Conservation (phyloP, 2,329 filamentous ascomycete genomes). For the Fusarium hostae region DNA sequence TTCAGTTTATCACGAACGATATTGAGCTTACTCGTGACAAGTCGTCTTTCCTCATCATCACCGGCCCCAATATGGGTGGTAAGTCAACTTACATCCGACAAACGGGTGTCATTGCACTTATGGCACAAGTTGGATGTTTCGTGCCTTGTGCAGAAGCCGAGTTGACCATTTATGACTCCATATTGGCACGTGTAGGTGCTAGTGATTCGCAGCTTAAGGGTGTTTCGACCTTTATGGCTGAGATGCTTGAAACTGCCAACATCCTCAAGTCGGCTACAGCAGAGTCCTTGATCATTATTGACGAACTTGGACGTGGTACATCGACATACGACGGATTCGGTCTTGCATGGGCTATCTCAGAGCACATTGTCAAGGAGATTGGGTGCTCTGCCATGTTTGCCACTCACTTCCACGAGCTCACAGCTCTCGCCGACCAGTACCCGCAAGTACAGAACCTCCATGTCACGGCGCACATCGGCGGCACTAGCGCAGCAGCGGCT, state of each 20-base stretch:
- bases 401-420: conserved; percentile 98
- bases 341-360: conserved; percentile 98
- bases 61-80: conserved; percentile 98
- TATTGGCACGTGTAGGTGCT: conserved; percentile 93
- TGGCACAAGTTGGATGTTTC: conserved; percentile 97
- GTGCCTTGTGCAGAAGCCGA: conserved; percentile 92
- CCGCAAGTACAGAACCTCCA: conserved; percentile 92
- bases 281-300: conserved; percentile 97
- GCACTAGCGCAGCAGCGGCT: conserved; percentile 53
- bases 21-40: conserved; percentile 80
- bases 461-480: conserved; percentile 90
- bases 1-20: conserved; percentile 98
- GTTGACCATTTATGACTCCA: conserved; percentile 95
- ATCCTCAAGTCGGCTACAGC: conserved; percentile 96
- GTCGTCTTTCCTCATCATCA: conserved; percentile 95
- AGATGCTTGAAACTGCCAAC: conserved; percentile 99
- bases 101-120: conserved; percentile 94
- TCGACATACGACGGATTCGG: conserved; percentile 99
- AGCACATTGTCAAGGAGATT: conserved; percentile 96
- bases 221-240: conserved; percentile 98
- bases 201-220: conserved; percentile 97
- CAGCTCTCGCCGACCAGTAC: conserved; percentile 86
- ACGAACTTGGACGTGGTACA: conserved; percentile 94
- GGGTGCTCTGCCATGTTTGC: conserved; percentile 95
- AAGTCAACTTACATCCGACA: conserved; percentile 99